Evolutionary conservation across 805 yeast species (phyloP), one percentile per base, ranked within the genome.

Genomic region (Jamesozyma gamospora): DNA sequence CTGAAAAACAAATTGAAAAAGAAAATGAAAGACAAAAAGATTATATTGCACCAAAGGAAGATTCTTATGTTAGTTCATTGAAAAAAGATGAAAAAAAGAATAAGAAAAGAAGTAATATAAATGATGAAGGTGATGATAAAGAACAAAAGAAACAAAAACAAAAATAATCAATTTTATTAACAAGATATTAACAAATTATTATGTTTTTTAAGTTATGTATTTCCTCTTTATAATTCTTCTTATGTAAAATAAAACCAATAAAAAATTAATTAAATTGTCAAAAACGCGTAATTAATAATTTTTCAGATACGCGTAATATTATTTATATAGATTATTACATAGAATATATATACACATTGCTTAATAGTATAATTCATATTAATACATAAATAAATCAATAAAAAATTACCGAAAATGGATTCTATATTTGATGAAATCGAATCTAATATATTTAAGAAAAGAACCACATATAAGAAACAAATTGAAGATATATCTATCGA

Each of bases 41-140:
- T 47, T 90, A 75, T 53, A 75, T 75, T 42, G 95, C 96, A 13
- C 97, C 97, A 12, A 79, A 75, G 53, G 97, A 90, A 64, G 72
- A 64, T 18, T 68, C 56, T 10, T 72, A 77, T 49, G 27, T 32
- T 18, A 36, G 39, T 32, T 29, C 42, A 17, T 26, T 40, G 21
- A 32, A 34, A 19, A 40, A 35, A 12, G 7, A 36, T 3, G 15
- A 34, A 11, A 39, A 39, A 15, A 35, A 35, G 19, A 26, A 14
- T 11, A 43, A 37, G 32, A 42, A 28, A 24, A 31, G 36, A 13
- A 21, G 15, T 10, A n/a, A 14, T 4, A 35, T 29, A 19, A 41
- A 36, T 1, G 40, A 30, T 4, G 36, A 40, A 25, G 39, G 32
- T 29, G 34, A 31, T 8, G 15, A 18, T 17, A n/a, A 29, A 5